These are phyloP conservation scores for Kuraishia borneana DNA, from an alignment of 805 yeast species.

Conservation along the genomic window DNA sequence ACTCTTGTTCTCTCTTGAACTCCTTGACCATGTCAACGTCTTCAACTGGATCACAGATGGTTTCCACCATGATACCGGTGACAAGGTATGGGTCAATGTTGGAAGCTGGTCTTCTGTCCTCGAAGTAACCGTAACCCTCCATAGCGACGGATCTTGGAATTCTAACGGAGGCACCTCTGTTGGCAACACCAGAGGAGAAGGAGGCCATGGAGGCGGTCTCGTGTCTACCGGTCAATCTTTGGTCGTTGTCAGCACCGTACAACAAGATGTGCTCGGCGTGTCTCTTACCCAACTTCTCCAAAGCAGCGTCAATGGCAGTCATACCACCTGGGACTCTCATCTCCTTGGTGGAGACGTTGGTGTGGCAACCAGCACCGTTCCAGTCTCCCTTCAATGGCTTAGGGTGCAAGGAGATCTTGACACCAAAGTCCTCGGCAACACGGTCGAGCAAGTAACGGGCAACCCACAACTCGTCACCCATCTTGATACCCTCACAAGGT, in stretches of 20 bases:
- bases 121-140: slow-evolving; percentile 97
- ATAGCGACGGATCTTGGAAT: slow-evolving; percentile 98
- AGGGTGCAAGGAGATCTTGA: slow-evolving; percentile 98
- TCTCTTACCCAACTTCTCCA: slow-evolving; percentile 89
- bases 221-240: slow-evolving; percentile 95
- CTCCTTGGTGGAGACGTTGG: slow-evolving; percentile 85
- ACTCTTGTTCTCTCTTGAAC: slow-evolving; percentile 60
- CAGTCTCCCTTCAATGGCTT: slow-evolving; percentile 98
- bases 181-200: slow-evolving; percentile 96
- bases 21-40: slow-evolving; percentile 93
- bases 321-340: slow-evolving; percentile 97
- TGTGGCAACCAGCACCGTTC: slow-evolving; percentile 99
- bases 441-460: slow-evolving; percentile 88
- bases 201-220: slow-evolving; percentile 92
- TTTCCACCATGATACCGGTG: slow-evolving; percentile 96
- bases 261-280: slow-evolving; percentile 92
- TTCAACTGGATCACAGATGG: slow-evolving; percentile 88
- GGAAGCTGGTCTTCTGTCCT: slow-evolving; percentile 99
- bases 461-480: slow-evolving; percentile 98
- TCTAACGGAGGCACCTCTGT: slow-evolving; percentile 98
- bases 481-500: slow-evolving; percentile 87
- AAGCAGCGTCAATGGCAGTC: slow-evolving; percentile 85
- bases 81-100: slow-evolving; percentile 98
- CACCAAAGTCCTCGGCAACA: slow-evolving; percentile 98
- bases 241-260: slow-evolving; percentile 92